A percentile compares a stretch with the other conserved stretches of the same genome.
These are phyloP conservation scores for Oehlia diaphana DNA, from an alignment of 192 early-diverging fungal species.

Conservation along the genomic window DNA sequence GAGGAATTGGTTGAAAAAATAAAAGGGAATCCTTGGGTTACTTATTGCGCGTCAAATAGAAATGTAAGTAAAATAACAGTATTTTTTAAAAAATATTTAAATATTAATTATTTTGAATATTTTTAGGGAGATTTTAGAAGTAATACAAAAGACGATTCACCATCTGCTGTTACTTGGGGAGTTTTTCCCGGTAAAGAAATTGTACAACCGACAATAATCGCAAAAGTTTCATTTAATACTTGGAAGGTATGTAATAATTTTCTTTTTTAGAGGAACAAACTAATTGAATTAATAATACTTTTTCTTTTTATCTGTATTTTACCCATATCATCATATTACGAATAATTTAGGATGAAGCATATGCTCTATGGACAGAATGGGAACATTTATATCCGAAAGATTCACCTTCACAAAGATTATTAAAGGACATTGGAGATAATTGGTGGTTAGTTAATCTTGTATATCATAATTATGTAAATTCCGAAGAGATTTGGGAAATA, in stretches of 20 bases:
- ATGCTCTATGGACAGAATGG: slow-evolving; percentile 93
- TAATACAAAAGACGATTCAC: slow-evolving; percentile 82
- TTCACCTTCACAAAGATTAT: slow-evolving; percentile 51
- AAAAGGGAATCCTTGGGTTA: slow-evolving; percentile 64
- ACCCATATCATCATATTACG: neutral
- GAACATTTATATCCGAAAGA: slow-evolving; percentile 62
- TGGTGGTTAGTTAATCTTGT: slow-evolving; percentile 95
- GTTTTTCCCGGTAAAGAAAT: slow-evolving; percentile 97
- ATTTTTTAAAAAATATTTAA: neutral
- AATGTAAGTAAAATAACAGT: slow-evolving; percentile 37
- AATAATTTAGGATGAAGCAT: slow-evolving; percentile 75
- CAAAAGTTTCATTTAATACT: slow-evolving; percentile 83
- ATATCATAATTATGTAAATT: slow-evolving; percentile 86
- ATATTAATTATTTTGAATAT: neutral
- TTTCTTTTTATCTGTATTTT: neutral
- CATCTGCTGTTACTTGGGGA: slow-evolving; percentile 98
- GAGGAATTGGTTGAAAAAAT: slow-evolving; percentile 71
- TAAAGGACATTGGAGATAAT: slow-evolving; percentile 64
- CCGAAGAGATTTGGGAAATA: slow-evolving; percentile 68
- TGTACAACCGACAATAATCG: slow-evolving; percentile 96
- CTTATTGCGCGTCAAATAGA: slow-evolving; percentile 89
- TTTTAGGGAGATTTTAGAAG: slow-evolving; percentile 79
- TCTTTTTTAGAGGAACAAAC: neutral
- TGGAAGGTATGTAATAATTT: slow-evolving; percentile 68
- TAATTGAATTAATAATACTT: neutral